A percentile compares a stretch with the other conserved stretches of the same genome.
phyloP scores from a whole-genome alignment of 208 protist species.

The Trypanosomatidae sp. region DNA sequence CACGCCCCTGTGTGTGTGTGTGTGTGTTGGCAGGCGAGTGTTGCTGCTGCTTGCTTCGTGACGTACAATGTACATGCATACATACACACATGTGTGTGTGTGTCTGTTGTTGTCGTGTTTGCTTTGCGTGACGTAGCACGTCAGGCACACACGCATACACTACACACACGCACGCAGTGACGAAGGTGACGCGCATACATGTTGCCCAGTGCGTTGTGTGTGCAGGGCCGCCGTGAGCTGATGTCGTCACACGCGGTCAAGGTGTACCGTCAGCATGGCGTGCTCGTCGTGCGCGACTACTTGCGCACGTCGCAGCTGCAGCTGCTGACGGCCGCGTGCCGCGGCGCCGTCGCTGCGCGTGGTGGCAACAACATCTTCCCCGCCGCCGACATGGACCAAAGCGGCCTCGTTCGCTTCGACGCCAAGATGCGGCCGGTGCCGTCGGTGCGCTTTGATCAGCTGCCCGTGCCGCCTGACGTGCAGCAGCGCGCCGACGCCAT shows the following conservation, averaged over 20 bases:
- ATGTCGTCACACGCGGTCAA: slow-evolving; percentile 27
- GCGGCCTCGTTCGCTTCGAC: slow-evolving; percentile 12
- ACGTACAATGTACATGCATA: too few species aligned
- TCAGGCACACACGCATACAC: too few species aligned
- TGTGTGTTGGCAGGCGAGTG: too few species aligned
- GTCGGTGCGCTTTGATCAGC: slow-evolving; percentile 8
- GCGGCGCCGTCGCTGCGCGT: slow-evolving; percentile 9
- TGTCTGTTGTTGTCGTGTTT: too few species aligned
- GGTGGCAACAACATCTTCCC: slow-evolving; percentile 42
- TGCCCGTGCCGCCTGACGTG: slow-evolving; percentile 11
- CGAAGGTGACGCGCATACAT: too few species aligned
- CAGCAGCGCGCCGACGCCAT: slow-evolving; percentile 6
- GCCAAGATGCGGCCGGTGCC: slow-evolving; percentile 12
- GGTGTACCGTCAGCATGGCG: slow-evolving; percentile 43
- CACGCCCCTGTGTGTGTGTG: too few species aligned
- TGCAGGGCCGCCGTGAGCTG: slow-evolving; percentile 19
- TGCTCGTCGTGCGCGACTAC: slow-evolving; percentile 32
- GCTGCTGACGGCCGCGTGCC: slow-evolving; percentile 17
- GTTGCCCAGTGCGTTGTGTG: slow-evolving; percentile 7
- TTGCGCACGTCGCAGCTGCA: slow-evolving; percentile 4
- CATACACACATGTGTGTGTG: too few species aligned
- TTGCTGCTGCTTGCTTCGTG: too few species aligned
- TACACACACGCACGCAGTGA: too few species aligned
- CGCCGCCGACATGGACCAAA: slow-evolving; percentile 34
- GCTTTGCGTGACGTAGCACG: too few species aligned